Conservation (phyloP, 805 yeast species). For the Yarrowia alimentaria region DNA sequence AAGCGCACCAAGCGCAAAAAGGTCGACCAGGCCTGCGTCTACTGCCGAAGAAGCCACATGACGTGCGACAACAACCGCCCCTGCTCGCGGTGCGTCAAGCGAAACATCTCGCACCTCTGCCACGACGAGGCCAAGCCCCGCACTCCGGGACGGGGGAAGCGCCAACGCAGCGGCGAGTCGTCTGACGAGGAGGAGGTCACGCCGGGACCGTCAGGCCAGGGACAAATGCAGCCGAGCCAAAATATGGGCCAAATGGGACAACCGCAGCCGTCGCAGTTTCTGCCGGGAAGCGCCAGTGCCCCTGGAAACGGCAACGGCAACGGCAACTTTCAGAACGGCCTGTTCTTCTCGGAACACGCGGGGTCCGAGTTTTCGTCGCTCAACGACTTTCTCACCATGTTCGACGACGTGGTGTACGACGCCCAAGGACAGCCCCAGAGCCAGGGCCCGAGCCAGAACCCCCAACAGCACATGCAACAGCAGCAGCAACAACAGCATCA, state of each 20-base stretch:
- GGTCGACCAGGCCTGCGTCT: constrained; percentile 64
- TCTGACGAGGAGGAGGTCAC: constrained; percentile 17
- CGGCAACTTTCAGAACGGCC: constrained; percentile 46
- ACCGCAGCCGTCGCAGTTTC: no score
- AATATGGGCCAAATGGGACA: no score
- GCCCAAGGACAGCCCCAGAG: not conserved
- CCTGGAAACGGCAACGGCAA: not conserved
- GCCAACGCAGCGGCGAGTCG: constrained; percentile 6
- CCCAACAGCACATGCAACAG: no score
- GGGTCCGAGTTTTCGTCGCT: constrained; percentile 89
- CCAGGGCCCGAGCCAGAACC: not conserved
- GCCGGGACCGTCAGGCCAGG: no score
- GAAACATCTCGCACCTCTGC: constrained; percentile 87
- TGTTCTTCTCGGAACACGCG: constrained; percentile 85
- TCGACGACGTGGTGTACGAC: constrained; percentile 56
- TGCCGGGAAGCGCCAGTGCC: no score
- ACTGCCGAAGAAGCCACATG: constrained; percentile 91
- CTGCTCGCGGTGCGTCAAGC: constrained; percentile 77
- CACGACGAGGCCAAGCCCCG: constrained; percentile 55
- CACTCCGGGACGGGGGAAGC: constrained; percentile 1
- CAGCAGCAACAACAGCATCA: no score
- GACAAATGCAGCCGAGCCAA: no score
- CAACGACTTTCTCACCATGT: constrained; percentile 83
- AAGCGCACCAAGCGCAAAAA: constrained; percentile 20
- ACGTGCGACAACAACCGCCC: constrained; percentile 76